Base-by-base conservation (phyloP, 306 rosid species). In the Biancaea sappan region DNA sequence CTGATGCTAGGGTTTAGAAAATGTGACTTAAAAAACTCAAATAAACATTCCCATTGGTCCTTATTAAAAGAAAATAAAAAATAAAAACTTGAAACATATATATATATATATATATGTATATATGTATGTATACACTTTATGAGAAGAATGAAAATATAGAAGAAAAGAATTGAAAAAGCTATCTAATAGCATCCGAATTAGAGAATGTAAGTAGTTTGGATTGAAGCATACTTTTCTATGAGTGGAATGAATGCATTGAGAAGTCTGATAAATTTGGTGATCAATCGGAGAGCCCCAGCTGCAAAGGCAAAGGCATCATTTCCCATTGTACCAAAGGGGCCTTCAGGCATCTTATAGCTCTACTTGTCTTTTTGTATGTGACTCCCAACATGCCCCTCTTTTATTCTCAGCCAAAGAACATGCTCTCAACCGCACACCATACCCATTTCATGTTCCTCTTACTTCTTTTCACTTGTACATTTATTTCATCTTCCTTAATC, bases 321-420 rank as follows among this genome's bases (percentile, higher is more conserved):
- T 76, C 52, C 51, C 35, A 31, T 50, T 44, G 37, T 70, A 58
- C 80, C 79, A 73, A 69, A 71, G 68, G 72, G 69, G 14, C 47
- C 86, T 81, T 76, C 72, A 63, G 70, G 76, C 69, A 57, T 77
- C 69, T 74, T 66, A 32, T 22, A 47, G 60, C 47, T 82, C 71
- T 22, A 69, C 67, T 71, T 32, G 72, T 83, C 86, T 63, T 81
- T 83, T 75, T 86, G 73, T 76, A 78, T 62, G 80, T 11, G 72
- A 71, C 46, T 67, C 78, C 79, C 4, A 76, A 75, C 80, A 73
- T 65, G 51, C 60, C 51, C 32, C 72, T 41, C 86, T 78, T 87
- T 83, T 32, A 78, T 73, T 87, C 79, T 82, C 84, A 80, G 75
- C 96, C 96, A 72, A 64, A 53, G 88, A 85, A 90, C 89, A 85